Evolutionary conservation across 2,329 filamentous ascomycete genomes (phyloP).

Genomic region (Coniochaeta sp.): DNA sequence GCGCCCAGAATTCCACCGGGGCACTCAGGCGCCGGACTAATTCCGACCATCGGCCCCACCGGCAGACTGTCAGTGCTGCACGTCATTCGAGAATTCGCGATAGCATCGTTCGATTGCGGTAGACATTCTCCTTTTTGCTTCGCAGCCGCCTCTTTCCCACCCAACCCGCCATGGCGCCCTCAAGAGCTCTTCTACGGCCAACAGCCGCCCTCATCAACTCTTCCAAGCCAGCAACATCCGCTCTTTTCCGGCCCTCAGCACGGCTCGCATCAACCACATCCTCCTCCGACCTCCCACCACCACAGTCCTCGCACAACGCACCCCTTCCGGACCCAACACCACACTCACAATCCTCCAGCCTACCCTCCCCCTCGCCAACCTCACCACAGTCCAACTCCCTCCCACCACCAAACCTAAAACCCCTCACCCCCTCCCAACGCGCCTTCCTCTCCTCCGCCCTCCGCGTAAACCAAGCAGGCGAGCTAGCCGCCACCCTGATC

Average conservation of each 20-base stretch:
- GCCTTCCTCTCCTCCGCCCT: slow-evolving; percentile 51
- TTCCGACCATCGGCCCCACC: not conserved
- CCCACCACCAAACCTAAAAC: slow-evolving; percentile 36
- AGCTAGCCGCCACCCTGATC: slow-evolving; percentile 93
- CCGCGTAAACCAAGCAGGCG: slow-evolving; percentile 94
- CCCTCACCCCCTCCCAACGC: slow-evolving; percentile 62
- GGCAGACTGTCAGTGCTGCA: not conserved
- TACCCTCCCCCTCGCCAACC: slow-evolving; percentile 3
- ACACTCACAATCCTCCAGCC: not conserved
- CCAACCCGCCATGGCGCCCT: slow-evolving; percentile 3
- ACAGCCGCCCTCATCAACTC: not conserved
- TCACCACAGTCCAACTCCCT: slow-evolving; percentile 14
- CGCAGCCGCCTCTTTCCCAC: not conserved
- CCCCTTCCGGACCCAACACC: not conserved
- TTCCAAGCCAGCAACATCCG: not conserved
- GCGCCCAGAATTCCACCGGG: not conserved
- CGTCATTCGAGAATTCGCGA: not conserved
- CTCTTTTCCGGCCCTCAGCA: not conserved
- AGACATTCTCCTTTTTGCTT: not conserved
- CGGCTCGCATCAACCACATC: slow-evolving; percentile 8
- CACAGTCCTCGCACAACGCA: not conserved
- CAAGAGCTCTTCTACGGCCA: slow-evolving; percentile 1
- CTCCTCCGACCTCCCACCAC: not conserved
- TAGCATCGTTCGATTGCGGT: not conserved
- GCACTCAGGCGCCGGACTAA: not conserved